phyloP scores from a whole-genome alignment of 2,329 filamentous ascomycete genomes.

The Penicillium sp. region DNA sequence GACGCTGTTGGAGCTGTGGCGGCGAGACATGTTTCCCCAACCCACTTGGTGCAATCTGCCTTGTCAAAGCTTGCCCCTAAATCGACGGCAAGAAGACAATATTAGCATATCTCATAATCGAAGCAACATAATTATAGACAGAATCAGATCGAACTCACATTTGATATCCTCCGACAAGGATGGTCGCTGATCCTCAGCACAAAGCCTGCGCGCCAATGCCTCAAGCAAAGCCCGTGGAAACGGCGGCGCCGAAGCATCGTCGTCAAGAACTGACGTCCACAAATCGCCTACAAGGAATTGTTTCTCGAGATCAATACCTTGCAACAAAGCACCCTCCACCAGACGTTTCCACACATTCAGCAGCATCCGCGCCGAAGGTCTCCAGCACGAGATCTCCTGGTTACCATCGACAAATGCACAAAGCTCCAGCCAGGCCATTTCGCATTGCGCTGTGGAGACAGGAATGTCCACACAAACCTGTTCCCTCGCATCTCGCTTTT shows the following conservation, averaged over 20 bases:
- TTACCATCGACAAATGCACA: slow-evolving; percentile 56
- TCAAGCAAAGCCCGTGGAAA: slow-evolving; percentile 43
- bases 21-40: slow-evolving; percentile 46
- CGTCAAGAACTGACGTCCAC: slow-evolving; percentile 45
- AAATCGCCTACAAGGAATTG: slow-evolving; percentile 48
- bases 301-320: slow-evolving; percentile 45
- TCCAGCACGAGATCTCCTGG: slow-evolving; percentile 38
- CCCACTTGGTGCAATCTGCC: slow-evolving; percentile 37
- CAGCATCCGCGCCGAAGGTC: slow-evolving; percentile 54
- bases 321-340: slow-evolving; percentile 43
- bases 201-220: slow-evolving; percentile 42
- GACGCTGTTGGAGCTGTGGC: slow-evolving; percentile 37
- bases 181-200: slow-evolving; percentile 29
- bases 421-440: slow-evolving; percentile 54
- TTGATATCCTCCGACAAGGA: slow-evolving; percentile 34
- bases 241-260: slow-evolving; percentile 27
- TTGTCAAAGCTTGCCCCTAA: slow-evolving; percentile 48
- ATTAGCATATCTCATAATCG: too few species aligned
- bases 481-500: slow-evolving; percentile 38
- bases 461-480: slow-evolving; percentile 56
- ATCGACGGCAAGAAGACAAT: neutral
- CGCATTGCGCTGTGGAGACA: slow-evolving; percentile 56
- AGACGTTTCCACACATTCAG: slow-evolving; percentile 54
- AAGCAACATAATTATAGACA: too few species aligned
- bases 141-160: slow-evolving; percentile 36